Evolutionary conservation across 1,139 yeast species (phyloP).

Genomic region (Blastobotrys illinoisensis): DNA sequence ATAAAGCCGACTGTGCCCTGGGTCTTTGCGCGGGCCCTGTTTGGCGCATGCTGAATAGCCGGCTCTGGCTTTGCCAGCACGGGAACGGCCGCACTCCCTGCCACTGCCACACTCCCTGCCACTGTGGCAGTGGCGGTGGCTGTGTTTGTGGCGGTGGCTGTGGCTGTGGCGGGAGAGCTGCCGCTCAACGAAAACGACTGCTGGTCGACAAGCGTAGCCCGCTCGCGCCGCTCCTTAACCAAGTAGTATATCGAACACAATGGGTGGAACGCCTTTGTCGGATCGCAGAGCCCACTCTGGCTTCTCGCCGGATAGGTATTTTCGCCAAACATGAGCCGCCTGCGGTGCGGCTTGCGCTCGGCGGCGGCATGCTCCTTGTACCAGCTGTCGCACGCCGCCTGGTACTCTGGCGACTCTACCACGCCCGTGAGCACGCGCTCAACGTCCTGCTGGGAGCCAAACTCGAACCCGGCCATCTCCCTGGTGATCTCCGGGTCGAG

Average conservation of each 20-base stretch:
- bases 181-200: background rate
- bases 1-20: constrained; percentile 15
- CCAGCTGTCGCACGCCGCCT: constrained; percentile 63
- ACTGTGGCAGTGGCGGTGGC: constrained; percentile 8
- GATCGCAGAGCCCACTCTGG: constrained; percentile 40
- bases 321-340: constrained; percentile 9
- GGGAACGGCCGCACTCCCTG: no score
- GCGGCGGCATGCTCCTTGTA: constrained; percentile 35
- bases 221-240: constrained; percentile 75
- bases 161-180: no score
- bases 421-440: constrained; percentile 52
- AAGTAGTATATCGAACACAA: constrained; percentile 78
- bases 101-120: no score
- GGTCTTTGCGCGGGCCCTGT: constrained; percentile 24
- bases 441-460: constrained; percentile 64
- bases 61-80: constrained; percentile 17
- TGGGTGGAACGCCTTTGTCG: constrained; percentile 89
- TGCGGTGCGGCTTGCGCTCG: constrained; percentile 2
- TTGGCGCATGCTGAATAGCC: constrained; percentile 3
- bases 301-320: background rate
- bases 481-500: constrained; percentile 64
- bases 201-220: constrained; percentile 42
- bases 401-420: constrained; percentile 64
- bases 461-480: constrained; percentile 74
- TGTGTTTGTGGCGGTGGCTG: constrained; percentile 16